A percentile compares a stretch with the other conserved stretches of the same genome.
Conservation (phyloP, 2,329 filamentous ascomycete genomes). For the Ceratocystis eucalypticola region DNA sequence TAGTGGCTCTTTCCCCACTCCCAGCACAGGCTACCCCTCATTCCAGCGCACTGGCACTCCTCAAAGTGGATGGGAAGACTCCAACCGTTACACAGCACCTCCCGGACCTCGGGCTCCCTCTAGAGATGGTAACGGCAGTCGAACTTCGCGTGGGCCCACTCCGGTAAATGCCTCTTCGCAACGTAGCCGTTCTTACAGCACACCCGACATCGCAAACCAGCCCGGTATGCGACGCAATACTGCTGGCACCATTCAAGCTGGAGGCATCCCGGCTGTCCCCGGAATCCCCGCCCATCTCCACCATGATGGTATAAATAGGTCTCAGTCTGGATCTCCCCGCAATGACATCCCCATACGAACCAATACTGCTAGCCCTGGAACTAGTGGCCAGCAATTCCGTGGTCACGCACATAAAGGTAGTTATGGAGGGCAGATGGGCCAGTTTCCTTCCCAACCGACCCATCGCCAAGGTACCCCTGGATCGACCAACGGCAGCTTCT, state of each 20-base stretch:
- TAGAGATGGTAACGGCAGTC: slow-evolving; percentile 43
- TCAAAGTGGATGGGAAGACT: slow-evolving; percentile 56
- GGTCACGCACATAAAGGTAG: slow-evolving; percentile 35
- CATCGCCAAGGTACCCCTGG: slow-evolving; percentile 37
- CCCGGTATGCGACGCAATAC: slow-evolving; percentile 42
- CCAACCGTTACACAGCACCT: slow-evolving; percentile 73
- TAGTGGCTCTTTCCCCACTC: slow-evolving; percentile 53
- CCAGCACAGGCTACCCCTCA: slow-evolving; percentile 34
- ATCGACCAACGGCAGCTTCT: slow-evolving; percentile 25
- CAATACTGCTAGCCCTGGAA: slow-evolving; percentile 57
- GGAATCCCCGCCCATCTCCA: slow-evolving; percentile 61
- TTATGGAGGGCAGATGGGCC: slow-evolving; percentile 39
- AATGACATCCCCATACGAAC: slow-evolving; percentile 53
- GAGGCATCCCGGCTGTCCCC: slow-evolving; percentile 54
- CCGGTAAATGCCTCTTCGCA: slow-evolving; percentile 58
- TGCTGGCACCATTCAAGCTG: slow-evolving; percentile 38
- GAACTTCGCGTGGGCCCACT: slow-evolving; percentile 50
- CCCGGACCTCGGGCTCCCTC: slow-evolving; percentile 72
- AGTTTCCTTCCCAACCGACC: slow-evolving; percentile 43
- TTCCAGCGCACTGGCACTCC: slow-evolving; percentile 65
- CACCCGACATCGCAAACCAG: slow-evolving; percentile 70
- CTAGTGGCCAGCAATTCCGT: slow-evolving; percentile 45
- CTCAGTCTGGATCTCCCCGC: slow-evolving; percentile 67
- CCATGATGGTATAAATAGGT: slow-evolving; percentile 55
- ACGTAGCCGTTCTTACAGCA: slow-evolving; percentile 81